Base-by-base conservation (phyloP, 805 yeast species). In the Saccharomycopsis sp. region DNA sequence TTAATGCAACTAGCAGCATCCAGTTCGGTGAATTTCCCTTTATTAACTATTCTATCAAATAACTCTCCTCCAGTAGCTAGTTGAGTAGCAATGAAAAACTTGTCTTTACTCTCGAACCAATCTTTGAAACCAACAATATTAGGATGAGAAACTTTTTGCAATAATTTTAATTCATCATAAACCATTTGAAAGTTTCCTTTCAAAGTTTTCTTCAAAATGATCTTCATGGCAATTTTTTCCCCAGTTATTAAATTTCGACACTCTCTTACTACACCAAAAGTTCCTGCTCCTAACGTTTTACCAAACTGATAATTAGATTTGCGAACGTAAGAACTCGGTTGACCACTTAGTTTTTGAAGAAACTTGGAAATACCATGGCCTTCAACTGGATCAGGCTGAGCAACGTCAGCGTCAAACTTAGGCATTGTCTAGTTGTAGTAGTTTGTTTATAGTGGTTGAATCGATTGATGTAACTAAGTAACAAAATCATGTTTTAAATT, bases 61-160 rank as follows among this genome's bases (percentile, higher is more conserved):
- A 89, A 63, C 59, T 89, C 98, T 37, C 98, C 98, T 23, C 98
- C 98, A 2, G 87, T 80, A 19, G 96, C 96, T 54, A 89, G 66
- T 58, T 89, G 95, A 2, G 96, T 89, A 15, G 86, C 96, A 44
- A 89, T 80, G 56, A 85, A 89, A 60, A 84, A 87, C 63, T 89
- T 89, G 52, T 87, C 95, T 58, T 74, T 81, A 21, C 86, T 74
- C 63, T 89, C 96, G 57, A 89, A 89, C 89, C 95, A 89, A 57
- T 87, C 96, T 39, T 79, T 69, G 56, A 89, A 79, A 29, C 78
- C 75, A n/a, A 89, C 95, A 51, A 89, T 87, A 59, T 89, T 82
- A 1, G 87, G 87, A 58, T 88, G 95, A 37, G 71, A 57, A 45
- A 88, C 66, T 39, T 72, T 71, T 52, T 74, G 76, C 40, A 89